These are phyloP conservation scores for Xylariaceae sp. DNA, from an alignment of 2,329 filamentous ascomycete species.

Conservation along the genomic window DNA sequence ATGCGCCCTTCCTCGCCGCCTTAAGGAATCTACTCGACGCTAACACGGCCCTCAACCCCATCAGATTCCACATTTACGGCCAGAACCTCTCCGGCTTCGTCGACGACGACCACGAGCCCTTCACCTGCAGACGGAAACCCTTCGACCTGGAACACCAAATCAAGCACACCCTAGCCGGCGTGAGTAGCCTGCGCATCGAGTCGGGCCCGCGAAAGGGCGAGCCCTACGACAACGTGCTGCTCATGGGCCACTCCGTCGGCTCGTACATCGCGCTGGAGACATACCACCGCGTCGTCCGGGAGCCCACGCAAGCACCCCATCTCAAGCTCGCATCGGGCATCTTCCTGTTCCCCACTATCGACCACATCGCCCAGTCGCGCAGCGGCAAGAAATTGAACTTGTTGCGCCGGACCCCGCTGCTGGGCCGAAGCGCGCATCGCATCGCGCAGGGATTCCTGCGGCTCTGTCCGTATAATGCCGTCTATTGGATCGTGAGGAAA, in stretches of 20 bases:
- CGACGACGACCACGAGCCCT: conserved; percentile 47
- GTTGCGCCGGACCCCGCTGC: conserved; percentile 38
- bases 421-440: conserved; percentile 39
- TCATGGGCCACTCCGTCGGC: conserved; percentile 72
- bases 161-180: conserved; percentile 36
- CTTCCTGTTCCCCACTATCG: conserved; percentile 68
- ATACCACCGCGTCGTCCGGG: conserved; percentile 50
- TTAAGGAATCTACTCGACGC: conserved; percentile 50
- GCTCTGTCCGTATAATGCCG: conserved; percentile 36
- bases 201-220: conserved; percentile 31
- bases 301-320: conserved; percentile 32
- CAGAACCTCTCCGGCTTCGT: conserved; percentile 55
- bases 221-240: conserved; percentile 53
- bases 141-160: conserved; percentile 53
- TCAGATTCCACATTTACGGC: conserved; percentile 51
- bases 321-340: conserved; percentile 49
- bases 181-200: conserved; percentile 32
- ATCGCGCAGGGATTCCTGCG: conserved; percentile 40
- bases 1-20: conserved; percentile 58
- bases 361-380: conserved; percentile 61
- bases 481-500: conserved; percentile 40
- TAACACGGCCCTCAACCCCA: conserved; percentile 24
- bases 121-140: conserved; percentile 39
- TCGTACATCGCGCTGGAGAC: conserved; percentile 66
- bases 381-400: conserved; percentile 50